Percentiles rank a stretch among this genome's conserved stretches.
Evolutionary conservation across 2,329 filamentous ascomycete genomes (phyloP).

Genomic region (Helotiales sp.): DNA sequence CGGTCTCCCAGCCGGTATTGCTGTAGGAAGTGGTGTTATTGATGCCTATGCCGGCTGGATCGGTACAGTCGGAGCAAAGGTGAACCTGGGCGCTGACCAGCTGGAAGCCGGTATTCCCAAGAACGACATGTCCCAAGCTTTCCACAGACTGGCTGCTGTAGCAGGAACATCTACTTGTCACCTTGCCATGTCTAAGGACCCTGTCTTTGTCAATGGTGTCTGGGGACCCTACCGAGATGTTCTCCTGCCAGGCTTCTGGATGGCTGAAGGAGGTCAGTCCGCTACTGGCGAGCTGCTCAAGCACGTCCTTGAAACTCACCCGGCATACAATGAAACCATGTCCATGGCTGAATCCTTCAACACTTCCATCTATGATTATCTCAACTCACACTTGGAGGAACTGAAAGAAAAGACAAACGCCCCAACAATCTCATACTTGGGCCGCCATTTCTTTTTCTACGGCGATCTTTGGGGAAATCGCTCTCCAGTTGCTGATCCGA

Average conservation of each 20-base stretch:
- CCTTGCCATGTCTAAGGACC: conserved; percentile 88
- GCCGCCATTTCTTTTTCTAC: conserved; percentile 97
- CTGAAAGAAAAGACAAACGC: conserved; percentile 69
- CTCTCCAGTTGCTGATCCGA: conserved; percentile 86
- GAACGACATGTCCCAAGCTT: conserved; percentile 90
- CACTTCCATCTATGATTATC: conserved; percentile 90
- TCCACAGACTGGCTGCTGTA: conserved; percentile 88
- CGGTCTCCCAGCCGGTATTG: conserved; percentile 82
- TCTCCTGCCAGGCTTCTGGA: conserved; percentile 88
- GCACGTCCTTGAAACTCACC: conserved; percentile 93
- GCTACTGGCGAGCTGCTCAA: conserved; percentile 93
- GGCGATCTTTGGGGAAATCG: conserved; percentile 97
- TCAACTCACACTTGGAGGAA: conserved; percentile 83
- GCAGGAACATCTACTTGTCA: conserved; percentile 98
- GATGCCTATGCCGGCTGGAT: conserved; percentile 99
- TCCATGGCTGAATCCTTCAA: conserved; percentile 79
- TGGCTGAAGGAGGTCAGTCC: conserved; percentile 95
- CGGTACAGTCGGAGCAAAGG: conserved; percentile 96
- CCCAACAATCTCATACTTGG: conserved; percentile 80
- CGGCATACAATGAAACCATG: conserved; percentile 78
- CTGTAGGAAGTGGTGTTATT: conserved; percentile 94
- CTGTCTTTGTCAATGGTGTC: conserved; percentile 91
- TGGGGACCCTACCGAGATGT: conserved; percentile 98
- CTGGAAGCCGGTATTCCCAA: conserved; percentile 67
- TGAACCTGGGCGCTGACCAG: conserved; percentile 68